Percentiles rank a stretch among this genome's conserved stretches.
These are phyloP conservation scores for Hirschfeldia incana DNA, from an alignment of 345 rosid genomes.

Conservation along the genomic window DNA sequence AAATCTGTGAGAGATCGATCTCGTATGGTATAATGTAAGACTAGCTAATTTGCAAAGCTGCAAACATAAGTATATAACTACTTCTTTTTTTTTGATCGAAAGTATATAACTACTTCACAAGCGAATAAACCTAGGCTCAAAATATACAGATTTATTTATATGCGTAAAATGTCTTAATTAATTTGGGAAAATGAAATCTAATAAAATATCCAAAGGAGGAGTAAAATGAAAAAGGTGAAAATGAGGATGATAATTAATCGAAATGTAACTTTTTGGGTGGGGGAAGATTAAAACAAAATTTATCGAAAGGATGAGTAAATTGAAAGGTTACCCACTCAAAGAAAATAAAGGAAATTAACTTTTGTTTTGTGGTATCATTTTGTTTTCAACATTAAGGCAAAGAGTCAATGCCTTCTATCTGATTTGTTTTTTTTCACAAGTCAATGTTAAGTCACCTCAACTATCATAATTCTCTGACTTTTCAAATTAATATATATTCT, in stretches of 20 bases:
- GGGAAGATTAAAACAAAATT: slow-evolving; percentile 40
- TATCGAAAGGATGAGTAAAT: slow-evolving; percentile 38
- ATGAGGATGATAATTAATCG: slow-evolving; percentile 23
- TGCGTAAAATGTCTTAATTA: neutral
- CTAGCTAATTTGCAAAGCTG: neutral
- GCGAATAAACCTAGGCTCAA: neutral
- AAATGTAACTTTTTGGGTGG: slow-evolving; percentile 34
- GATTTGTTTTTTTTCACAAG: slow-evolving; percentile 27
- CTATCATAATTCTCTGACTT: slow-evolving; percentile 27
- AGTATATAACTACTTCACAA: neutral
- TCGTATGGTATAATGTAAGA: neutral
- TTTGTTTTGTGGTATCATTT: slow-evolving; percentile 41
- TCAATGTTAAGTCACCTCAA: slow-evolving; percentile 41
- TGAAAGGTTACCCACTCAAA: slow-evolving; percentile 34
- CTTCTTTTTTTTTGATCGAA: neutral
- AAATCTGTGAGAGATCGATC: neutral
- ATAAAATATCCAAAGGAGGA: slow-evolving; percentile 9
- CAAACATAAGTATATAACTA: neutral
- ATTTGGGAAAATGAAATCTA: neutral
- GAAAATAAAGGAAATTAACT: slow-evolving; percentile 35
- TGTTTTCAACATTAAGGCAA: slow-evolving; percentile 43
- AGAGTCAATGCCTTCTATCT: slow-evolving; percentile 41
- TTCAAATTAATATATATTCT: neutral
- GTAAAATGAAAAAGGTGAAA: slow-evolving; percentile 37
- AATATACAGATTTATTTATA: neutral